A percentile compares a stretch with the other conserved stretches of the same genome.
Conservation (phyloP, 2,329 filamentous ascomycete species). For the Claviceps monticola region DNA sequence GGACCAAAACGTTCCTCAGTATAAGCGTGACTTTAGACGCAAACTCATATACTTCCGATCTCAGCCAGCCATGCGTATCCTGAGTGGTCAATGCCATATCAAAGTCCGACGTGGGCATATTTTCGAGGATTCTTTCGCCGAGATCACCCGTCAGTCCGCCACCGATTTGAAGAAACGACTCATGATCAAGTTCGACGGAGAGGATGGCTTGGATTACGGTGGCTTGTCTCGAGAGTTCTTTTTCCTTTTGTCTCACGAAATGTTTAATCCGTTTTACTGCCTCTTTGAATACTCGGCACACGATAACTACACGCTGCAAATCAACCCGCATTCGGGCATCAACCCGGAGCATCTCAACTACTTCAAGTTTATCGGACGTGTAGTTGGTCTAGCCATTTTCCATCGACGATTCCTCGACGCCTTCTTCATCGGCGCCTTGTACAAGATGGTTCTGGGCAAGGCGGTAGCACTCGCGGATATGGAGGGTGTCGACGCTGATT, state of each 20-base stretch:
- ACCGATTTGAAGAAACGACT: conserved; percentile 94
- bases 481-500: conserved; percentile 97
- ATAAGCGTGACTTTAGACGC: conserved; percentile 95
- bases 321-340: conserved; percentile 98
- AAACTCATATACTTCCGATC: conserved; percentile 99
- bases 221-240: conserved; percentile 98
- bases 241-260: conserved; percentile 96
- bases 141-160: conserved; percentile 92
- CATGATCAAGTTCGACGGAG: conserved; percentile 99
- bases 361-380: conserved; percentile 98
- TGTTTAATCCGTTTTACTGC: conserved; percentile 99
- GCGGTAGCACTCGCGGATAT: conserved; percentile 85
- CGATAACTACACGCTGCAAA: conserved; percentile 99
- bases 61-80: conserved; percentile 86
- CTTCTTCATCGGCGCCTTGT: conserved; percentile 97
- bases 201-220: conserved; percentile 95
- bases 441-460: conserved; percentile 98
- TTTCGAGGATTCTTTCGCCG: conserved; percentile 96
- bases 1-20: conserved; percentile 96
- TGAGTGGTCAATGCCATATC: conserved; percentile 94
- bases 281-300: conserved; percentile 98
- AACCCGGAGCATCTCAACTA: conserved; percentile 99
- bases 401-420: conserved; percentile 94
- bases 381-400: conserved; percentile 95
- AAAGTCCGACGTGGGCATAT: conserved; percentile 95